Percentiles rank a stretch among this genome's conserved stretches.
These are phyloP conservation scores for Hericium rajendrae DNA, from an alignment of 768 basidiomycete species.

Conservation along the genomic window DNA sequence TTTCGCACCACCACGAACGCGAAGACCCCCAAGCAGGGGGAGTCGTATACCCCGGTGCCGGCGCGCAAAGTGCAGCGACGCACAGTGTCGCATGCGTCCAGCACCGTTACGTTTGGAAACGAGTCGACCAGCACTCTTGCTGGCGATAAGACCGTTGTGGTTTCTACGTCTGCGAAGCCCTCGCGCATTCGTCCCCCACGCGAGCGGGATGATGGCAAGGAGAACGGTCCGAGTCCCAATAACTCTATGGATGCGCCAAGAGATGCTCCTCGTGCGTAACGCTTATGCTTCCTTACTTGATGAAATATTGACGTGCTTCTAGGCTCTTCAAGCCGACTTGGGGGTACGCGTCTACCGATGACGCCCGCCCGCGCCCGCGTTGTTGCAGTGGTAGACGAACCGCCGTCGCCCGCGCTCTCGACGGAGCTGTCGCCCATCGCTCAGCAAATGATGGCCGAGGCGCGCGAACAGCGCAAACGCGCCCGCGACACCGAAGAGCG, in stretches of 20 bases:
- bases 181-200: neutral
- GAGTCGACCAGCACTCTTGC: neutral
- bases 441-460: conserved; percentile 56
- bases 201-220: conserved; percentile 2
- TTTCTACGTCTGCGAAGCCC: neutral
- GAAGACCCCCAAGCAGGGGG: neutral
- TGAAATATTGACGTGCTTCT: neutral
- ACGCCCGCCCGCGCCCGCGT: conserved; percentile 37
- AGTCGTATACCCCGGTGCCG: neutral
- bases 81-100: conserved; percentile 4
- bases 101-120: neutral
- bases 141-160: neutral
- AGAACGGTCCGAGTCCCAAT: conserved; percentile 4
- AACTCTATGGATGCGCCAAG: neutral
- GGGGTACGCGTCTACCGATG: conserved; percentile 20
- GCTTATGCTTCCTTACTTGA: neutral
- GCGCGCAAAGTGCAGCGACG: conserved; percentile 6
- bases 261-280: neutral
- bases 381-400: conserved; percentile 27
- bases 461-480: conserved; percentile 32
- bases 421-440: conserved; percentile 66
- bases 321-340: conserved; percentile 1
- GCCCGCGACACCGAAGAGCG: conserved; percentile 11
- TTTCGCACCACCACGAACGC: neutral
- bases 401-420: conserved; percentile 58